Evolutionary conservation across 2,329 filamentous ascomycete genomes (phyloP).

Genomic region (Daldinia sp.): DNA sequence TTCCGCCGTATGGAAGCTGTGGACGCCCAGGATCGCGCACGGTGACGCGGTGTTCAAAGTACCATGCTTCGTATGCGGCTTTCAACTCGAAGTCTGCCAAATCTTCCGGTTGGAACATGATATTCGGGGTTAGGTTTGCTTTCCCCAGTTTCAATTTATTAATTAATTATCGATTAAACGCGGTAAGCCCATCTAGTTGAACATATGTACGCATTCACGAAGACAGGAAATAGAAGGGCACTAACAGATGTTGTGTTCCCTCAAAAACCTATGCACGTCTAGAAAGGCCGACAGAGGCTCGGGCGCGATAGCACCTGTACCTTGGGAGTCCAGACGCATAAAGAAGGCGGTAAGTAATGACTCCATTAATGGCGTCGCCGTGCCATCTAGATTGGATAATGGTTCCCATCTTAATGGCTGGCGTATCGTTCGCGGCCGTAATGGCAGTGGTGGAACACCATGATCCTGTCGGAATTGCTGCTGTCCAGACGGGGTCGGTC

Average conservation of each 20-base stretch:
- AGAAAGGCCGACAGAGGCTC: conserved; percentile 35
- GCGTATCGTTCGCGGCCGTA: not conserved
- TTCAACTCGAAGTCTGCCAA: conserved; percentile 33
- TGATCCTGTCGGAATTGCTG: not conserved
- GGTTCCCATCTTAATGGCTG: conserved; percentile 17
- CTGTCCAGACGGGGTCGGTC: not conserved
- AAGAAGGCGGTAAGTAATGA: conserved; percentile 31
- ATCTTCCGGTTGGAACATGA: conserved; percentile 1
- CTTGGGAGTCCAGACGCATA: conserved; percentile 26
- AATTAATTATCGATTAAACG: not conserved
- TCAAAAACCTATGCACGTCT: conserved; percentile 19
- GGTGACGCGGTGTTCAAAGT: conserved; percentile 31
- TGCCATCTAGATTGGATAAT: conserved; percentile 27
- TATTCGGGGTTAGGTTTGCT: not conserved
- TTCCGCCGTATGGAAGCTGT: conserved; percentile 32
- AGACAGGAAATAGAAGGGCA: not conserved
- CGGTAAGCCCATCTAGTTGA: not conserved
- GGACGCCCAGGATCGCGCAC: conserved; percentile 9
- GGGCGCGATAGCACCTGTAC: conserved; percentile 28
- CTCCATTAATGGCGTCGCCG: conserved; percentile 28
- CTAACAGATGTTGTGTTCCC: conserved; percentile 31
- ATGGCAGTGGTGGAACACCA: not conserved
- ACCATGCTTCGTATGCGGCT: conserved; percentile 27
- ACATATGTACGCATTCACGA: not conserved
- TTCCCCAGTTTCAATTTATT: conserved; percentile 6